These are phyloP conservation scores for Coprinopsis strossmayeri DNA, from an alignment of 768 basidiomycete genomes.

Conservation along the genomic window DNA sequence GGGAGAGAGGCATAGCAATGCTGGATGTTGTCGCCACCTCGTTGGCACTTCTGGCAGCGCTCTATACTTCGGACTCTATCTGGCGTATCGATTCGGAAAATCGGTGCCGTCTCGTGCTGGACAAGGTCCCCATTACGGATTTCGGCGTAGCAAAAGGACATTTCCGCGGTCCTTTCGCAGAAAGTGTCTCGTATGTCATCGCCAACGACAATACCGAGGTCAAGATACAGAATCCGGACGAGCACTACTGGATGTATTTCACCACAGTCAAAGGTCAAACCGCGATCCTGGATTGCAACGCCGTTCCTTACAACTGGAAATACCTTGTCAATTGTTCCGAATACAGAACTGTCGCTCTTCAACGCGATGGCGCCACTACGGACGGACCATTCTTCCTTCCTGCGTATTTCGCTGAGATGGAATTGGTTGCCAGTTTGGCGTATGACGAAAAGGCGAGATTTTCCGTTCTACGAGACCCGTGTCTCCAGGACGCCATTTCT, in stretches of 20 bases:
- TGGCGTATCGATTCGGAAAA: background rate
- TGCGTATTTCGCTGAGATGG: background rate
- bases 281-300: conserved; percentile 28
- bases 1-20: no score
- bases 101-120: conserved; percentile 24
- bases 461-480: conserved; percentile 11
- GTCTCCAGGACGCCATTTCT: conserved; percentile 3
- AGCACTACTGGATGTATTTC: conserved; percentile 48
- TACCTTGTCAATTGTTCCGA: conserved; percentile 2
- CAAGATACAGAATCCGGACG: conserved; percentile 33
- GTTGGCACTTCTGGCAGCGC: background rate
- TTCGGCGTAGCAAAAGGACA: conserved; percentile 36
- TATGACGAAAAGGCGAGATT: conserved; percentile 10
- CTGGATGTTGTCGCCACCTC: background rate
- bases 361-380: background rate
- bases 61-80: background rate
- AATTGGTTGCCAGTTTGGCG: background rate
- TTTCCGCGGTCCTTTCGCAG: conserved; percentile 17
- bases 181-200: conserved; percentile 15
- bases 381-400: background rate
- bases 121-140: conserved; percentile 34
- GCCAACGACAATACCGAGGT: conserved; percentile 16
- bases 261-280: conserved; percentile 34
- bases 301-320: conserved; percentile 2
- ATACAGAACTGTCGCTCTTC: background rate